Base-by-base conservation (phyloP, 2,329 filamentous ascomycete species). In the Calonectria hawksworthii region DNA sequence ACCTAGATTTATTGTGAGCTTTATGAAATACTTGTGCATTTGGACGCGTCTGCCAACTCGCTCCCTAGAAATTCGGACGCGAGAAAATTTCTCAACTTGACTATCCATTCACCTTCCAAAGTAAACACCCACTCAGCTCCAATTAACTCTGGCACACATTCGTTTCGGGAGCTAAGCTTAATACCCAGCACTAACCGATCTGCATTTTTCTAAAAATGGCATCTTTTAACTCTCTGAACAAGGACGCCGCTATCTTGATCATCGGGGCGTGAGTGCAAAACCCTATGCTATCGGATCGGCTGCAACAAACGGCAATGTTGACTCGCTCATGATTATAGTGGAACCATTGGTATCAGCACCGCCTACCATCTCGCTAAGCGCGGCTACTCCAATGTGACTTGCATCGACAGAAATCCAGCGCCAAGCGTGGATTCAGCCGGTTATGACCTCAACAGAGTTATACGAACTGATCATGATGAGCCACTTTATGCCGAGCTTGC, bases 361-460 rank as follows among this genome's bases (percentile, higher is more conserved):
- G 73, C 73, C 3, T 74, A 72, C 9, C 68, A 74, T 23, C 54
- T 79, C 8, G 72, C 52, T 1, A 63, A 72, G 21, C 75, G 76
- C 9, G 77, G 76, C 26, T 79, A 76, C 32, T 71, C 52, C 38
- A 70, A 78, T n/a, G 38, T 79, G 21, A 74, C 69, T 10, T 79
- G 77, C 6, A 70, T 78, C 4, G 75, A 79, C 32, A 73, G 75
- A 0, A 67, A 77, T 13, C 75, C 76, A 61, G 77, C 70, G 65
- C 77, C 77, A 0, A 79, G 77, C 16, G 32, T 74, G 9, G 77
- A 78, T 59, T 78, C 76, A 28, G 77, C 77, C 4, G 76, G 77
- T 2, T 34, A 76, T 23, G 77, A 77, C 34, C 47, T 78, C 21
- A 78, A 78, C 36, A 77, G 78, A 18, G 61, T 75, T 41, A 36